Evolutionary conservation across 78 protist genomes (phyloP).

Genomic region (slime mould (Dictyostelium discoideum)): DNA sequence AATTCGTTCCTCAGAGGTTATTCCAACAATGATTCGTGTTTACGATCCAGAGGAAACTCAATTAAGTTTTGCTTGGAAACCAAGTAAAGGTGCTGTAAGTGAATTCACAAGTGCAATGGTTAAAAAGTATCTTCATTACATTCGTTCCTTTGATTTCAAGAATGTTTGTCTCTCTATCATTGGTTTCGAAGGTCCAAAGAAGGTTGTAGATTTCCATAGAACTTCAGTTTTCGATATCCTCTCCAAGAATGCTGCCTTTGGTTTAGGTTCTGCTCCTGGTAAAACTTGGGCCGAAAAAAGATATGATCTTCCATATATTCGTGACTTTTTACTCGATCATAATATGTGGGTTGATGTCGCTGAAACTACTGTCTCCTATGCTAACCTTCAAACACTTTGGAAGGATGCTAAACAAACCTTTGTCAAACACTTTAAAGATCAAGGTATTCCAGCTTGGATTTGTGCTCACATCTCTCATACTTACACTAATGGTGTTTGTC

Average conservation of each 20-base stretch:
- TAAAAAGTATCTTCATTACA: conserved; percentile 67
- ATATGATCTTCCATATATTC: conserved; percentile 88
- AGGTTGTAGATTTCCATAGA: conserved; percentile 65
- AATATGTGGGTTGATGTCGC: conserved; percentile 82
- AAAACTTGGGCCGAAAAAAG: conserved; percentile 78
- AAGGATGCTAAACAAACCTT: conserved; percentile 82
- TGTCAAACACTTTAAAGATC: conserved; percentile 14
- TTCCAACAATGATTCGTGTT: conserved; percentile 83
- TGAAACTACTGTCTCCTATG: conserved; percentile 75
- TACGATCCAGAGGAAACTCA: conserved; percentile 83
- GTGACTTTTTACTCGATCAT: conserved; percentile 81
- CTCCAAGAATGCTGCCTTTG: conserved; percentile 60
- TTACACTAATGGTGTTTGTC: conserved; percentile 79
- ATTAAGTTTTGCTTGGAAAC: conserved; percentile 87
- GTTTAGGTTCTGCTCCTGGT: conserved; percentile 55
- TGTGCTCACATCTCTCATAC: conserved; percentile 82
- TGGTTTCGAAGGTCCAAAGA: conserved; percentile 86
- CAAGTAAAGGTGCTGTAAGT: conserved; percentile 56
- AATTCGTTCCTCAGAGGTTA: conserved; percentile 81
- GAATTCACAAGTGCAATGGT: conserved; percentile 40
- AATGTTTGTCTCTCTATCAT: conserved; percentile 75
- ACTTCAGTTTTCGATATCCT: conserved; percentile 57
- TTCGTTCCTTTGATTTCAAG: conserved; percentile 47
- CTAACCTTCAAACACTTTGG: conserved; percentile 76
- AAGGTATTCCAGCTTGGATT: conserved; percentile 76